phyloP scores from a whole-genome alignment of 2,329 filamentous ascomycete species.

The Aspergillus persii region DNA sequence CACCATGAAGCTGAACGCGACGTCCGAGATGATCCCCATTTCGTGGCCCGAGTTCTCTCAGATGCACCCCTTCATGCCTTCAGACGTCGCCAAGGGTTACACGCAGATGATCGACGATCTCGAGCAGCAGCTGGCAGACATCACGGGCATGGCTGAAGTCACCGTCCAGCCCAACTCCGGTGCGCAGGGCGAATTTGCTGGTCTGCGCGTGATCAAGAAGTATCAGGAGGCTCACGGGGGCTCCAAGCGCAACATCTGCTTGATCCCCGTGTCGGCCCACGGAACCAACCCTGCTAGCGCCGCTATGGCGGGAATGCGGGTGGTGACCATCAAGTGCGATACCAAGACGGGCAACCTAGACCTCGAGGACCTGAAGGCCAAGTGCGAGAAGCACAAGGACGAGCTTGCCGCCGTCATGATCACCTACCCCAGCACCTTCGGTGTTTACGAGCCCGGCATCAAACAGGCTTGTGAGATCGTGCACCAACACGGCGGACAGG shows the following conservation, averaged over 20 bases:
- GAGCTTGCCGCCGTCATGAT: conserved; percentile 93
- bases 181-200: conserved; percentile 91
- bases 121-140: conserved; percentile 71
- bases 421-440: conserved; percentile 92
- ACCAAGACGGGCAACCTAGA: conserved; percentile 84
- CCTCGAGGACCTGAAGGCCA: conserved; percentile 77
- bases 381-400: conserved; percentile 83
- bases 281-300: conserved; percentile 95
- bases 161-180: conserved; percentile 95
- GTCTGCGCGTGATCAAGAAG: conserved; percentile 81
- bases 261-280: conserved; percentile 93
- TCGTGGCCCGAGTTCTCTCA: conserved; percentile 73
- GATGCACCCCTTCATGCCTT: conserved; percentile 76
- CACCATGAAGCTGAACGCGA: conserved; percentile 97
- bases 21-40: conserved; percentile 87
- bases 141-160: conserved; percentile 87
- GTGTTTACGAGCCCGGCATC: conserved; percentile 87
- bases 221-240: conserved; percentile 69
- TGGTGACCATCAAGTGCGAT: conserved; percentile 90
- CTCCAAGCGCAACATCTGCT: conserved; percentile 76
- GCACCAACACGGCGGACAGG: conserved; percentile 83
- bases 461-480: conserved; percentile 83
- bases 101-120: conserved; percentile 67
- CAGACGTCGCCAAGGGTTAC: conserved; percentile 66
- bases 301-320: conserved; percentile 92